These are phyloP conservation scores for Alternaria gansuensis DNA, from an alignment of 2,329 filamentous ascomycete genomes.

Conservation along the genomic window DNA sequence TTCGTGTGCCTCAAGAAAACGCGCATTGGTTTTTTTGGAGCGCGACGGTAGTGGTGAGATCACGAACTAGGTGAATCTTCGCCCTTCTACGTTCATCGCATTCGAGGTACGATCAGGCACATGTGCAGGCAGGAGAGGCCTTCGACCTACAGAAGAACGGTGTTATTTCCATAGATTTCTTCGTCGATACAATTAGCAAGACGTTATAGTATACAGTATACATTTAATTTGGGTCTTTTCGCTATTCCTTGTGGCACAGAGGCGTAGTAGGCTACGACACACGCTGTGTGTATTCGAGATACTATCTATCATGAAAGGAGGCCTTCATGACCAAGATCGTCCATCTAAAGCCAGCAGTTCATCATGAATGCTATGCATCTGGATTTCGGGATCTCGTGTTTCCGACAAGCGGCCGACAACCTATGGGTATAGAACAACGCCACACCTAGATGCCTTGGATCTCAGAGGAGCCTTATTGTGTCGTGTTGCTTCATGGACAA, in stretches of 20 bases:
- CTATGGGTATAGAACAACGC: slow-evolving; percentile 3
- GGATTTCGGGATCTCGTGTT: slow-evolving; percentile 1
- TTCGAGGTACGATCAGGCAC: not conserved
- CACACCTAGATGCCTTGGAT: slow-evolving; percentile 4
- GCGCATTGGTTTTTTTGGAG: slow-evolving; percentile 4
- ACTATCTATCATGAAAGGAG: not conserved
- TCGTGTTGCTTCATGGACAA: slow-evolving; percentile 3
- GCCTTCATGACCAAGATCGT: not conserved
- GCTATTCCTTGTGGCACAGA: not conserved
- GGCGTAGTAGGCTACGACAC: not conserved
- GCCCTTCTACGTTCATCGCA: not conserved
- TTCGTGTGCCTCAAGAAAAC: slow-evolving; percentile 10
- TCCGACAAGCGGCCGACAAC: slow-evolving; percentile 11
- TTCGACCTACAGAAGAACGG: not conserved
- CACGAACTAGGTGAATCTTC: not conserved
- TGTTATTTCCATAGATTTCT: not conserved
- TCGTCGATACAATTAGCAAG: not conserved
- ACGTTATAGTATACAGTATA: not conserved
- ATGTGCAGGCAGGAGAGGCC: not conserved
- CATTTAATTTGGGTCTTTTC: not conserved
- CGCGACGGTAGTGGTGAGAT: not conserved
- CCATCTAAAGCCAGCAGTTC: not conserved
- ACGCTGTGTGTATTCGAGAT: not conserved
- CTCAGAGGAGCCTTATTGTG: not conserved
- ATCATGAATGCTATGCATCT: slow-evolving; percentile 2